Evolutionary conservation across 768 basidiomycete genomes (phyloP).

Genomic region (Tulasnella sp.): DNA sequence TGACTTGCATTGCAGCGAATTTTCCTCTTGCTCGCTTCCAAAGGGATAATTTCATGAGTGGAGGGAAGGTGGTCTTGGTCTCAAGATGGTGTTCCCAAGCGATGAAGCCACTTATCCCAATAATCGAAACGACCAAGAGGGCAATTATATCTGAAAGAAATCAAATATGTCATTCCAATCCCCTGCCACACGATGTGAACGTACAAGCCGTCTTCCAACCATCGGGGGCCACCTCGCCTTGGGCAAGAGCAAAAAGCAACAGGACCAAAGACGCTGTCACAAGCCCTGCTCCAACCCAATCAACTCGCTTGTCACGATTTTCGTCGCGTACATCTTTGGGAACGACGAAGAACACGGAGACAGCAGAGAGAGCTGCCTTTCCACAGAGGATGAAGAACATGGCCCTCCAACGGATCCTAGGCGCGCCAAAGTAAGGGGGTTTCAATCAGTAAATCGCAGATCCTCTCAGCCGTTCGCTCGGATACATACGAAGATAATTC

Average conservation of each 20-base stretch:
- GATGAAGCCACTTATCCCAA: conserved; percentile 55
- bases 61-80: conserved; percentile 39
- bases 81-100: conserved; percentile 65
- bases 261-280: conserved; percentile 63
- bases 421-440: not conserved
- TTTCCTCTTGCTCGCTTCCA: conserved; percentile 60
- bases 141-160: conserved; percentile 58
- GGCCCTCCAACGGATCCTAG: conserved; percentile 58
- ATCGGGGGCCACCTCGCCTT: conserved; percentile 55
- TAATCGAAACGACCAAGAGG: conserved; percentile 57
- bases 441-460: no score
- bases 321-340: conserved; percentile 47
- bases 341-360: conserved; percentile 54
- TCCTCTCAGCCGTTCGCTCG: no score
- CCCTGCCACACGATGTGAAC: no score
- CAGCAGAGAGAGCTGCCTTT: not conserved
- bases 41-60: conserved; percentile 58
- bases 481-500: conserved; percentile 44
- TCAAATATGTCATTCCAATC: conserved; percentile 40
- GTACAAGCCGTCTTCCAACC: conserved; percentile 61
- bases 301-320: conserved; percentile 46
- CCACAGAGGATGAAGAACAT: conserved; percentile 45
- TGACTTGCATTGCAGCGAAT: conserved; percentile 55
- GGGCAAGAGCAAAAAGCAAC: conserved; percentile 67
- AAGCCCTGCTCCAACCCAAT: conserved; percentile 72